Evolutionary conservation across 768 basidiomycete species (phyloP).

Genomic region (Leccinum broughii): DNA sequence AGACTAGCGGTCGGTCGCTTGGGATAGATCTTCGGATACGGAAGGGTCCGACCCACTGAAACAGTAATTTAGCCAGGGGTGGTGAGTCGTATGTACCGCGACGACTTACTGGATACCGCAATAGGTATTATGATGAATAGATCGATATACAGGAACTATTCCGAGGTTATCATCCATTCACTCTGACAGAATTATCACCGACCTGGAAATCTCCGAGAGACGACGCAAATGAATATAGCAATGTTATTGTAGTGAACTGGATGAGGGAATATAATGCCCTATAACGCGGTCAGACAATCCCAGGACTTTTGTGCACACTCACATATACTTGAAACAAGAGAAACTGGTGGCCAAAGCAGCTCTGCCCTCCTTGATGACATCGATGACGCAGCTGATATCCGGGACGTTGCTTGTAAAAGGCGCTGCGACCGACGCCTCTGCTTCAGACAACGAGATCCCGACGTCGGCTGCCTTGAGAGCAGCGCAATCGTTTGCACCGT

Average conservation of each 20-base stretch:
- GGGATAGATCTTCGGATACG: conserved; percentile 81
- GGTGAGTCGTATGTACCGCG: neutral
- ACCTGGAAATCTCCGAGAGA: conserved; percentile 97
- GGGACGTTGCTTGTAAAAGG: conserved; percentile 94
- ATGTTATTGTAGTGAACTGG: conserved; percentile 96
- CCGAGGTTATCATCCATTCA: conserved; percentile 11
- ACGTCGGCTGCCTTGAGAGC: conserved; percentile 99
- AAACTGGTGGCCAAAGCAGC: conserved; percentile 97
- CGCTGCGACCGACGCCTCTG: conserved; percentile 97
- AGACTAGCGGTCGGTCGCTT: conserved; percentile 95
- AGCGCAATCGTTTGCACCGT: conserved; percentile 98
- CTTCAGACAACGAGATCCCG: conserved; percentile 94
- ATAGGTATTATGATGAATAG: conserved; percentile 97
- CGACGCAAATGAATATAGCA: conserved; percentile 95
- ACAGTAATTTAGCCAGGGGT: conserved; percentile 5
- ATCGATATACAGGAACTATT: conserved; percentile 94
- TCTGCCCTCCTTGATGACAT: conserved; percentile 95
- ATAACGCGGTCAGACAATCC: conserved; percentile 14
- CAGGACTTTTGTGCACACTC: conserved; percentile 33
- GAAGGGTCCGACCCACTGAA: conserved; percentile 92
- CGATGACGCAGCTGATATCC: conserved; percentile 93
- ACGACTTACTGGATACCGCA: conserved; percentile 85
- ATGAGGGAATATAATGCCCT: conserved; percentile 99
- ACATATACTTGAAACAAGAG: conserved; percentile 99
- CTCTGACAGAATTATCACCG: conserved; percentile 20